phyloP scores from a whole-genome alignment of 2,329 filamentous ascomycete genomes.

The Botrytis galanthina region DNA sequence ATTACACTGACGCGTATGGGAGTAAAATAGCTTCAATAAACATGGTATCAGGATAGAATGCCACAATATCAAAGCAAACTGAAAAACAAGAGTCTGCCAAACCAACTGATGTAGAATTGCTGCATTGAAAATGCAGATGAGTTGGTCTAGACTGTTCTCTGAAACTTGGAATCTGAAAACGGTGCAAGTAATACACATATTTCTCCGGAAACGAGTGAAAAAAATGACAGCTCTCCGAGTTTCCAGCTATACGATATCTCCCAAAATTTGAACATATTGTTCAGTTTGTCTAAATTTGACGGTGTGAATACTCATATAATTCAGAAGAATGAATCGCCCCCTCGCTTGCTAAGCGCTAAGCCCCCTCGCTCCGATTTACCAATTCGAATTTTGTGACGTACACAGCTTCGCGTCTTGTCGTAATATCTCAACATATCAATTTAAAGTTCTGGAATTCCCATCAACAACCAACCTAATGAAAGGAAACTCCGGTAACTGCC shows the following conservation, averaged over 20 bases:
- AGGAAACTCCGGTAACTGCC: neutral
- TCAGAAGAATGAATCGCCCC: no score
- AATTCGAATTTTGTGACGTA: neutral
- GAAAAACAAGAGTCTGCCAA: neutral
- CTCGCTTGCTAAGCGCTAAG: neutral
- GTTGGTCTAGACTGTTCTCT: neutral
- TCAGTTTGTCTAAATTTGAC: neutral
- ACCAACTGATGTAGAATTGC: neutral
- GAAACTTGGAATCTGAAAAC: rapidly evolving
- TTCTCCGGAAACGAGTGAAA: neutral
- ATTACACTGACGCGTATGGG: neutral
- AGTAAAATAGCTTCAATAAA: neutral
- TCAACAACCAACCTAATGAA: neutral
- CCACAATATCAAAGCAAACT: neutral
- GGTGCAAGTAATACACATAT: neutral
- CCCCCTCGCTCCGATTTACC: neutral
- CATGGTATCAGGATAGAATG: neutral
- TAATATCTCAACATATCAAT: neutral
- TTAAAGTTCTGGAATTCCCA: neutral
- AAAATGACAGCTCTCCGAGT: neutral
- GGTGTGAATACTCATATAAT: neutral
- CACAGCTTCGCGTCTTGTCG: neutral
- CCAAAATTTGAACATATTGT: neutral
- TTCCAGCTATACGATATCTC: neutral
- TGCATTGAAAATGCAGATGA: neutral